These are phyloP conservation scores for Cucurbita argyrosperma DNA, from an alignment of 306 rosid genomes.

Conservation along the genomic window DNA sequence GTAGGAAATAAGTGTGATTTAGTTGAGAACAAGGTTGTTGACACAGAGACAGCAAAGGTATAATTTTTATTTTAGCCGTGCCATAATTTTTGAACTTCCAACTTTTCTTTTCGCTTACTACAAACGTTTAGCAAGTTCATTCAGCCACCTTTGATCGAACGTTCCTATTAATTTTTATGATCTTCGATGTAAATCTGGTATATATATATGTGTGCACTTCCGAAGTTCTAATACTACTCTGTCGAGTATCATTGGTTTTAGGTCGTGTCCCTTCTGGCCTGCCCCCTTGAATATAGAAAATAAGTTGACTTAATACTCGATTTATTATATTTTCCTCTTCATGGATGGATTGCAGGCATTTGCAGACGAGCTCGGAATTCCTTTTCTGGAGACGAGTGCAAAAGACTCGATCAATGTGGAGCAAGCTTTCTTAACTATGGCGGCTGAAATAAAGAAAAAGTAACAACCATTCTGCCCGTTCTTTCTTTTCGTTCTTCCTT, in stretches of 20 bases:
- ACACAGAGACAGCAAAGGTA: conserved; percentile 83
- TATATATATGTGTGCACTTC: neutral
- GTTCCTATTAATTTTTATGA: neutral
- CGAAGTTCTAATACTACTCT: neutral
- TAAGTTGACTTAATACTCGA: neutral
- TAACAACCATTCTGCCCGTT: conserved; percentile 13
- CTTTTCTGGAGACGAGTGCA: conserved; percentile 97
- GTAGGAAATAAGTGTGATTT: conserved; percentile 91
- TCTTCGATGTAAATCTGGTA: neutral
- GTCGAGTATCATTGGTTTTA: neutral
- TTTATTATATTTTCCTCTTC: neutral
- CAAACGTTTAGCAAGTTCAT: neutral
- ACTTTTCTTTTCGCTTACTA: neutral
- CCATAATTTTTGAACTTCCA: neutral
- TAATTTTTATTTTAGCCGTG: neutral
- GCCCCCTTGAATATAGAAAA: neutral
- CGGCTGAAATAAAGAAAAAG: conserved; percentile 89
- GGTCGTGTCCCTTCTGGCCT: neutral
- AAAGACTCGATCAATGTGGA: conserved; percentile 93
- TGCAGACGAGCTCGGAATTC: conserved; percentile 91
- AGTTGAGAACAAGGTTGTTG: conserved; percentile 72
- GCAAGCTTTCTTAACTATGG: conserved; percentile 97
- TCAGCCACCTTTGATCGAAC: neutral
- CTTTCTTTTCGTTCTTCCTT: neutral
- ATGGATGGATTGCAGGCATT: conserved; percentile 48